Evolutionary conservation across 2,329 filamentous ascomycete species (phyloP), one percentile per base, ranked within the genome.

Genomic region (Hymenoscyphus repandus): DNA sequence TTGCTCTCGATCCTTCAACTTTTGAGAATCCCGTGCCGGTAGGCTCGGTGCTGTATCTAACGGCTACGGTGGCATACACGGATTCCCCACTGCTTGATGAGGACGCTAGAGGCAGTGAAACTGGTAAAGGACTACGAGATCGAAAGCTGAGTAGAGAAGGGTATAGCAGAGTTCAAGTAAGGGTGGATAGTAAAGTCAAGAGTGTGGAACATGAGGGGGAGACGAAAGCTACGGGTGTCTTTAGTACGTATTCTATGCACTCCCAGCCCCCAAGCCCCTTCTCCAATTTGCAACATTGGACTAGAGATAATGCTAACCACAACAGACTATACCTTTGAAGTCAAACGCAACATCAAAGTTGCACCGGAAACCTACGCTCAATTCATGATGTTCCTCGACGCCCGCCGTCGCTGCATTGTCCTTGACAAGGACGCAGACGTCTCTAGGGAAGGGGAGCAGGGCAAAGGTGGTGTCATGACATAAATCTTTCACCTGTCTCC

Each of bases 11-110:
- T 56, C 85, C 85, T 0, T 82, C 77, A 45, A 87, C 83, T 0
- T 88, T 88, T 59, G 78, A 86, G 55, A 86, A 87, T 53, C 83
- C 85, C 0, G 85, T 88, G 0, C 85, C 85, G 0, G 85, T 88
- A 0, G 85, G 85, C 33, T 83, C 79, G 45, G 84, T 88, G 10
- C 69, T 88, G 9, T 88, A 88, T 60, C 71, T 87, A 4, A 83
- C 80, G 0, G 82, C 85, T 0, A 82, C 77, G 0, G 79, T 87
- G 1, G 81, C 83, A 0, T 87, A 85, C 60, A 85, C 83, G 0
- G 84, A 88, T 57, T 78, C 79, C 37, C 74, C 70, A 48, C 70
- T 71, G 50, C 74, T 71, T 52, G 31, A 63, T 57, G 38, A 40
- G 27, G 34, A 47, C 34, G 49, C 45, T 3, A 13, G 22, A 18